Percentiles rank a stretch among this genome's conserved stretches.
Conservation (phyloP, 192 early-diverging fungal genomes). For the Gamsiella multidivaricata region DNA sequence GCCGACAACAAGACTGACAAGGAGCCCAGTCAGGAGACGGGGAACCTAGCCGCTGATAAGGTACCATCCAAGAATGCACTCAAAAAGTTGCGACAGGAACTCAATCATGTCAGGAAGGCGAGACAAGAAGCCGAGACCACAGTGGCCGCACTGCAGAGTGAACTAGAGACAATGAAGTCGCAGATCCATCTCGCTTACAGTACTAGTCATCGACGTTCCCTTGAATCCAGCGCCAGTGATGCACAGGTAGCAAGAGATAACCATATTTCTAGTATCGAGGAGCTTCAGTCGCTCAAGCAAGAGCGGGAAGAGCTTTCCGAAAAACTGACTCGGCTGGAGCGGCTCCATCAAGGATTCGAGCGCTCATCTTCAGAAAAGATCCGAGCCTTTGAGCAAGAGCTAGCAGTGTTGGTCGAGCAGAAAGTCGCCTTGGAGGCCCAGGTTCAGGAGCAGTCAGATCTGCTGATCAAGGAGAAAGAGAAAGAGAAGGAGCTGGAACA, state of each 20-base stretch:
- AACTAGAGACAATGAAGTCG: neutral
- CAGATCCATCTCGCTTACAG: neutral
- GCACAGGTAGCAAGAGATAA: neutral
- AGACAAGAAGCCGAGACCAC: neutral
- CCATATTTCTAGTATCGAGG: conserved; percentile 6
- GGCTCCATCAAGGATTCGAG: conserved; percentile 47
- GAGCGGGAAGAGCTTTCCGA: conserved; percentile 46
- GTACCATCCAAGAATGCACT: conserved; percentile 1
- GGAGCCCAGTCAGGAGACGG: too few species aligned
- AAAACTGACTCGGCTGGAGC: conserved; percentile 35
- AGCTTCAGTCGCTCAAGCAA: conserved; percentile 32
- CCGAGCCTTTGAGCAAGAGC: conserved; percentile 23
- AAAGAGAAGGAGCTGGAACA: conserved; percentile 39
- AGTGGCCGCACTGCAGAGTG: neutral
- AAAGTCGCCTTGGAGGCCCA: conserved; percentile 33
- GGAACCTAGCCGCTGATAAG: too few species aligned
- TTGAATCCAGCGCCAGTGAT: neutral
- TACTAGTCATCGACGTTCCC: neutral
- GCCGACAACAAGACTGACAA: too few species aligned
- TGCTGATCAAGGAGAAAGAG: conserved; percentile 40
- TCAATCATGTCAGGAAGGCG: neutral
- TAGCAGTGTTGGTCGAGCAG: conserved; percentile 31
- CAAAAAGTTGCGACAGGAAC: conserved; percentile 3
- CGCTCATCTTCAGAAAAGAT: conserved; percentile 34
- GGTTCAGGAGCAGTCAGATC: conserved; percentile 45